A percentile compares a stretch with the other conserved stretches of the same genome.
Evolutionary conservation across 805 yeast species (phyloP).

Genomic region (Debaryomyces tyrocola): DNA sequence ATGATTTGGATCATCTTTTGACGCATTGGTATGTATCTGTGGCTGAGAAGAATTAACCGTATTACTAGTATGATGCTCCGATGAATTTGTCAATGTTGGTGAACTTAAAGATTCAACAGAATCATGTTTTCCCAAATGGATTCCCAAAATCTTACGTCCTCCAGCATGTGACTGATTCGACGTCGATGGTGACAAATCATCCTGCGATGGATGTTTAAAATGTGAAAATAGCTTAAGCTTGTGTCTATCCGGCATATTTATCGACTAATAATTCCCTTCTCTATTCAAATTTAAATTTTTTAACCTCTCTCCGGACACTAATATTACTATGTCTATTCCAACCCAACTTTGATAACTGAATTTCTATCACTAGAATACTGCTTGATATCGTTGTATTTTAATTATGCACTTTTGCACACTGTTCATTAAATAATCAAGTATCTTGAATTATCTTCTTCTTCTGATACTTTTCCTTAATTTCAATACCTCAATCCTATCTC

Average conservation of each 20-base stretch:
- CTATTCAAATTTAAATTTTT: too few relatives aligned
- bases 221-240: slow-evolving; percentile 42
- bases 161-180: slow-evolving; percentile 26
- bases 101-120: slow-evolving; percentile 35
- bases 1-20: slow-evolving; percentile 27
- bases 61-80: slow-evolving; percentile 21
- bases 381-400: too few relatives aligned
- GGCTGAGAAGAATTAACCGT: slow-evolving; percentile 10
- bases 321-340: too few relatives aligned
- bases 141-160: slow-evolving; percentile 36
- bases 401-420: too few relatives aligned
- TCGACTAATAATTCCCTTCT: not conserved
- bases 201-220: slow-evolving; percentile 30
- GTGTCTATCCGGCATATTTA: slow-evolving; percentile 44
- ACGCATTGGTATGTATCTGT: slow-evolving; percentile 6
- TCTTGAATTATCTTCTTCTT: too few relatives aligned
- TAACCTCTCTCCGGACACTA: too few relatives aligned
- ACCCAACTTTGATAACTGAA: too few relatives aligned
- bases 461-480: too few relatives aligned
- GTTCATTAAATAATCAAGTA: too few relatives aligned
- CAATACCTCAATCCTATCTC: too few relatives aligned
- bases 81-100: slow-evolving; percentile 35
- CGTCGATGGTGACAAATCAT: slow-evolving; percentile 29
- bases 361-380: too few relatives aligned
- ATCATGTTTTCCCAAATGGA: slow-evolving; percentile 42